Evolutionary conservation across 352 stramenopile species (phyloP).

Genomic region (Phytopythium sindhum): DNA sequence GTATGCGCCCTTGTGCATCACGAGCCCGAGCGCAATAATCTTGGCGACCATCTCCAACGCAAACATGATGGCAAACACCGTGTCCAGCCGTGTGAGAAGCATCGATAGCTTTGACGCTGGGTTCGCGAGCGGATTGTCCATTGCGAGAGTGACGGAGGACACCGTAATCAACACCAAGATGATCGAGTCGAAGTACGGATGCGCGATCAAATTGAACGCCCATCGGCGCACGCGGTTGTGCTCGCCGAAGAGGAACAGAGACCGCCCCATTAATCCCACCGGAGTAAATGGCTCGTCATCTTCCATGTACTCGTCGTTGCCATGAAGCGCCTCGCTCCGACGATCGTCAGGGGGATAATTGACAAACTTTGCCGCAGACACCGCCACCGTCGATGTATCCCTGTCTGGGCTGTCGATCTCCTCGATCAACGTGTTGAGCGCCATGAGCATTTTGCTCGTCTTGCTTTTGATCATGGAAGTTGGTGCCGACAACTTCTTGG

Average conservation of each 20-base stretch:
- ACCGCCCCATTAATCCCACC: slow-evolving; percentile 7
- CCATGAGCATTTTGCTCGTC: slow-evolving; percentile 6
- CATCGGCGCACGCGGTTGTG: slow-evolving; percentile 33
- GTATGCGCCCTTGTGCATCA: slow-evolving; percentile 71
- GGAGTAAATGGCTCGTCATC: slow-evolving; percentile 1
- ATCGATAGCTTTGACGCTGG: slow-evolving; percentile 33
- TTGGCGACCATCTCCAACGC: slow-evolving; percentile 88
- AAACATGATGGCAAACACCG: slow-evolving; percentile 78
- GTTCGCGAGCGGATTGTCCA: slow-evolving; percentile 84
- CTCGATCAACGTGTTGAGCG: slow-evolving; percentile 4
- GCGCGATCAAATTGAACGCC: slow-evolving; percentile 47
- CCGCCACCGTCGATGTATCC: background rate
- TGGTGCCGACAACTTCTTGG: background rate
- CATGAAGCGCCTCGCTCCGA: background rate
- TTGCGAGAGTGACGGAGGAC: slow-evolving; percentile 77
- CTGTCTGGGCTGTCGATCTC: background rate
- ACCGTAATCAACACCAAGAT: slow-evolving; percentile 83
- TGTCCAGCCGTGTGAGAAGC: slow-evolving; percentile 66
- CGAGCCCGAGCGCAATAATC: slow-evolving; percentile 80
- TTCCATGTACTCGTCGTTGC: slow-evolving; percentile 7
- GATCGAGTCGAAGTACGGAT: slow-evolving; percentile 75
- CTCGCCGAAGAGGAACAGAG: slow-evolving; percentile 52
- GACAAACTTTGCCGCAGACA: background rate
- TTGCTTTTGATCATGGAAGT: slow-evolving; percentile 4
- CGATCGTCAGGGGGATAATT: slow-evolving; percentile 1